Evolutionary conservation across 176 grass and related monocot species (phyloP).

Genomic region (Dactylis glomerata): DNA sequence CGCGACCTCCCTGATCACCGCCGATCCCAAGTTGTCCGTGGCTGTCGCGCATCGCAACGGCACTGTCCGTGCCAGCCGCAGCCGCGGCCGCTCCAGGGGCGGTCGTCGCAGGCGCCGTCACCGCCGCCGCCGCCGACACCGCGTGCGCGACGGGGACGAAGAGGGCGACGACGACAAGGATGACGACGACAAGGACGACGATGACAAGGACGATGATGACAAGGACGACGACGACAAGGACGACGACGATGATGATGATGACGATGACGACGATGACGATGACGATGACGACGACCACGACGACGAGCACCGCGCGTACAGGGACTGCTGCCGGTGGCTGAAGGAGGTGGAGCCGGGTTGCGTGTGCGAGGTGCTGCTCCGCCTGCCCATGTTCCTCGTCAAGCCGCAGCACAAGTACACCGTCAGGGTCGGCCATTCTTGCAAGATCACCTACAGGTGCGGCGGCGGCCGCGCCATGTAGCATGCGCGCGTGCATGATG

Average conservation of each 20-base stretch:
- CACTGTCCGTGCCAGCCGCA: not conserved
- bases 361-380: constrained; percentile 65
- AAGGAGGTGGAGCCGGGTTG: constrained; percentile 72
- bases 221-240: not conserved
- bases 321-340: constrained; percentile 82
- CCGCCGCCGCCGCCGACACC: not conserved
- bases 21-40: not conserved
- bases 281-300: constrained; percentile 23
- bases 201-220: not conserved
- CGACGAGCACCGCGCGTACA: constrained; percentile 46
- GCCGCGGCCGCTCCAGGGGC: not conserved
- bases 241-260: accelerated
- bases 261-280: accelerated
- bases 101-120: not conserved
- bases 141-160: not conserved
- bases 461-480: constrained; percentile 26
- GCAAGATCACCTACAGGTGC: constrained; percentile 62
- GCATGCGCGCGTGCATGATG: not conserved
- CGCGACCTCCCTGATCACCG: constrained; percentile 16
- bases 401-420: constrained; percentile 80
- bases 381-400: constrained; percentile 61
- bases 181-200: not conserved
- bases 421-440: constrained; percentile 43
- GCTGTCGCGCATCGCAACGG: not conserved
- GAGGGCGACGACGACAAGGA: not conserved